Evolutionary conservation across 208 protist genomes (phyloP).

Genomic region (Trypanosoma mega): DNA sequence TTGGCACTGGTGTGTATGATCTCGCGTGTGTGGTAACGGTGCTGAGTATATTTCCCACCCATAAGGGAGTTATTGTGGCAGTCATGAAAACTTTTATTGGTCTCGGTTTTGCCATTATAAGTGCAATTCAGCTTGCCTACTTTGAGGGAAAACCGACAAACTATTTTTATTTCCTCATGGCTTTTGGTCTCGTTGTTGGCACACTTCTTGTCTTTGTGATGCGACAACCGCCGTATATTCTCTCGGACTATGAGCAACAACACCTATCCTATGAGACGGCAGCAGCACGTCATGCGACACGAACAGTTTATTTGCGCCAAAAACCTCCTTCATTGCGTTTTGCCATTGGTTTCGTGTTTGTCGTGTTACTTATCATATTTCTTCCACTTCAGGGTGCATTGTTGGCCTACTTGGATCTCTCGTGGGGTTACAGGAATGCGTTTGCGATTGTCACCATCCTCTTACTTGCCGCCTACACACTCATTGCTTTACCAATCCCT

Average conservation of each 20-base stretch:
- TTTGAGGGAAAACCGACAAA: constrained; percentile 49
- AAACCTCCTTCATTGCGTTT: constrained; percentile 21
- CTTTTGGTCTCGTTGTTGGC: constrained; percentile 39
- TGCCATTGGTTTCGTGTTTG: constrained; percentile 20
- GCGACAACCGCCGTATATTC: constrained; percentile 59
- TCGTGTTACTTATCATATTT: constrained; percentile 24
- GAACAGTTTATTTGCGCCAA: constrained; percentile 28
- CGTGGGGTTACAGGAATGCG: constrained; percentile 16
- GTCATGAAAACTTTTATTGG: constrained; percentile 89
- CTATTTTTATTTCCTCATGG: constrained; percentile 66
- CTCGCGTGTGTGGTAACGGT: constrained; percentile 74
- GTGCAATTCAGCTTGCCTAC: constrained; percentile 61
- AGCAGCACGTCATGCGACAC: constrained; percentile 31
- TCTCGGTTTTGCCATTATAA: constrained; percentile 75
- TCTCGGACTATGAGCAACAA: constrained; percentile 57
- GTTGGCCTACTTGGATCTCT: constrained; percentile 37
- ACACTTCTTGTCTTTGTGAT: constrained; percentile 48
- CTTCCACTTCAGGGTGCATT: constrained; percentile 38
- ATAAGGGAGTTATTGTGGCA: constrained; percentile 70
- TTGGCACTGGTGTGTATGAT: constrained; percentile 74
- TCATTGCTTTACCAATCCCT: constrained; percentile 15
- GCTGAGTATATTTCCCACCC: constrained; percentile 72
- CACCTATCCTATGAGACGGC: constrained; percentile 39
- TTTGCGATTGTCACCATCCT: constrained; percentile 15
- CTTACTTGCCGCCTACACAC: not conserved